Evolutionary conservation across 108 stramenopile species (phyloP).

Genomic region (Seminavis robusta): DNA sequence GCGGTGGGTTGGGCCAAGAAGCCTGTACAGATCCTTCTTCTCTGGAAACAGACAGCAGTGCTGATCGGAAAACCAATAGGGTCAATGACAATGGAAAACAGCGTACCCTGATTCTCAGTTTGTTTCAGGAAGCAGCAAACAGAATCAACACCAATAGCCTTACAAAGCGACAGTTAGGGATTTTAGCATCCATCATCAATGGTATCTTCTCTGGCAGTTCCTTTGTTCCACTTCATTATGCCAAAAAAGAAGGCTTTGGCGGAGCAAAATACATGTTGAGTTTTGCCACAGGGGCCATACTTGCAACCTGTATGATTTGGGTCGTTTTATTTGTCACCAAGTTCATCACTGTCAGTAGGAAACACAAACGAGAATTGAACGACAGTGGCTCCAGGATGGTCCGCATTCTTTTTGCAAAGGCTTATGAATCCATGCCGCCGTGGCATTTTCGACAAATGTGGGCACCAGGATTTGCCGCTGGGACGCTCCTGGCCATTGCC

Average conservation of each 20-base stretch:
- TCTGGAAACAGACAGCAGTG: too few relatives aligned
- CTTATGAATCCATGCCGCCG: conserved; percentile 34
- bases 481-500: conserved; percentile 58
- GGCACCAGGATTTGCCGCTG: conserved; percentile 44
- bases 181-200: conserved; percentile 61
- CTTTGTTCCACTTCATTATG: conserved; percentile 66
- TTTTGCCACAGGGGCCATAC: conserved; percentile 43
- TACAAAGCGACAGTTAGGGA: too few relatives aligned
- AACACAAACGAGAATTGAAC: too few relatives aligned
- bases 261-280: conserved; percentile 47
- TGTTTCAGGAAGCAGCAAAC: too few relatives aligned
- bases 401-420: conserved; percentile 2
- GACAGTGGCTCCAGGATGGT: too few relatives aligned
- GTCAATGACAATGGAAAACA: too few relatives aligned
- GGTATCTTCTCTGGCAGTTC: conserved; percentile 57
- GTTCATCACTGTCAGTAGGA: too few relatives aligned
- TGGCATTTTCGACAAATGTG: conserved; percentile 54
- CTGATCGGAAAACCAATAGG: too few relatives aligned
- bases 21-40: too few relatives aligned
- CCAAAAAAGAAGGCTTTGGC: conserved; percentile 34
- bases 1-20: too few relatives aligned
- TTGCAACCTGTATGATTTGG: conserved; percentile 47
- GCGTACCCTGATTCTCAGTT: too few relatives aligned
- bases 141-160: too few relatives aligned
- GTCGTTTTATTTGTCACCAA: conserved; percentile 21